Percentiles rank a stretch among this genome's conserved stretches.
phyloP scores from a whole-genome alignment of 2,329 filamentous ascomycete species.

The Botryotinia narcissicola region DNA sequence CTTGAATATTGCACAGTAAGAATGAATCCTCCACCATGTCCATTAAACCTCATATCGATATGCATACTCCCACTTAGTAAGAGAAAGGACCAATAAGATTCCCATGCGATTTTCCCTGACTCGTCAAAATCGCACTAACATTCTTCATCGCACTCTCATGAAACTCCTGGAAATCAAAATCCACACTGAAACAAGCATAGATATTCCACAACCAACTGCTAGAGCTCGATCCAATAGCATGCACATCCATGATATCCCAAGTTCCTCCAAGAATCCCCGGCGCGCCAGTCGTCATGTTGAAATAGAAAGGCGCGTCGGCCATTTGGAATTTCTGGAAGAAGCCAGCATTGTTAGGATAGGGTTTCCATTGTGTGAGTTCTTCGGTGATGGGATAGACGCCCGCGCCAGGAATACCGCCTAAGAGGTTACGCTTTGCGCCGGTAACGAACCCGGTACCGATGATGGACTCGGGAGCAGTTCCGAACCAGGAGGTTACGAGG shows the following conservation, averaged over 20 bases:
- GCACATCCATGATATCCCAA: constrained; percentile 5
- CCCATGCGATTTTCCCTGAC: neutral
- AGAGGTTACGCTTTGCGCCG: neutral
- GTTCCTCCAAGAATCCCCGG: neutral
- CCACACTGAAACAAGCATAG: constrained; percentile 12
- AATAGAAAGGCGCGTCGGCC: neutral
- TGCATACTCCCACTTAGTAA: neutral
- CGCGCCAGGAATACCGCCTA: neutral
- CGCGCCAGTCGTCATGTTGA: neutral
- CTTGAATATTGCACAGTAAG: neutral
- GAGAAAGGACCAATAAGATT: neutral
- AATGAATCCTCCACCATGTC: neutral
- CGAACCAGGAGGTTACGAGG: constrained; percentile 8
- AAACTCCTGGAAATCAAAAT: constrained; percentile 2
- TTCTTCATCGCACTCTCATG: constrained; percentile 14
- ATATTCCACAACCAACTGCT: constrained; percentile 15
- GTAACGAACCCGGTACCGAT: neutral
- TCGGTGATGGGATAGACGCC: constrained; percentile 4
- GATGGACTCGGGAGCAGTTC: neutral
- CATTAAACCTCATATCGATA: neutral
- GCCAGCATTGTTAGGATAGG: neutral
- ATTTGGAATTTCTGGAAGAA: constrained; percentile 10
- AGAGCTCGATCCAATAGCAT: neutral
- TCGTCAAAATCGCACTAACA: neutral
- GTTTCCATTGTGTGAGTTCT: neutral